Percentiles rank a stretch among this genome's conserved stretches.
Conservation (phyloP, 306 rosid genomes). For the Gastrolobium villosum region DNA sequence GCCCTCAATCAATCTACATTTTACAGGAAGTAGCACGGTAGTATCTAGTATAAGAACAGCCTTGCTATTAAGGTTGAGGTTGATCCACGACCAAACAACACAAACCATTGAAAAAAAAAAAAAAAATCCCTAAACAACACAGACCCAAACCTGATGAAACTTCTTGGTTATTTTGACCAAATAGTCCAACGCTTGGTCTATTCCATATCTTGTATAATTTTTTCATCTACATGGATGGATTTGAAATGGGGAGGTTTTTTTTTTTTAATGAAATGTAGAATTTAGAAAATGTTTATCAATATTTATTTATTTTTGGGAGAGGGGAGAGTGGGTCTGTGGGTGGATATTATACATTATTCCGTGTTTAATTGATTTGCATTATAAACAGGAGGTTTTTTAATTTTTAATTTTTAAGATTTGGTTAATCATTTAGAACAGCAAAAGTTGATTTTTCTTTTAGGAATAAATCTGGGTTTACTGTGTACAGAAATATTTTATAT, state of each 20-base stretch:
- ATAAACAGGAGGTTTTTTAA: conserved; percentile 7
- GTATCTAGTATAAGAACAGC: neutral
- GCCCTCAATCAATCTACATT: conserved; percentile 36
- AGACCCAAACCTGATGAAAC: neutral
- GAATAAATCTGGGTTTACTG: conserved; percentile 12
- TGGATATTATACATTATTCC: neutral
- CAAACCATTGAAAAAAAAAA: neutral
- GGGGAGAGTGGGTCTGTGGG: neutral
- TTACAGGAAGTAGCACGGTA: neutral
- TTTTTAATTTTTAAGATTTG: neutral
- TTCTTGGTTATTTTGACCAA: too few species aligned
- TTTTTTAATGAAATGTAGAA: neutral
- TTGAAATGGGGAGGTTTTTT: neutral
- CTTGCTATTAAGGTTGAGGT: neutral
- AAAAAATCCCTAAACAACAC: neutral
- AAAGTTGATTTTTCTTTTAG: conserved; percentile 33
- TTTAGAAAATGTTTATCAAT: too few species aligned
- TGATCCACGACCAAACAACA: conserved; percentile 30
- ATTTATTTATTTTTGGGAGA: too few species aligned
- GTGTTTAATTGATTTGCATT: neutral
- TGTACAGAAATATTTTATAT: conserved; percentile 1
- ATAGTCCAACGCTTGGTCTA: neutral
- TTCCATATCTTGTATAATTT: conserved; percentile 12
- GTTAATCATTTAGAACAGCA: conserved; percentile 2
- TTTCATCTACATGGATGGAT: neutral